Evolutionary conservation across 805 yeast genomes (phyloP), one percentile per base, ranked within the genome.

Genomic region (Kazachstania taianensis): DNA sequence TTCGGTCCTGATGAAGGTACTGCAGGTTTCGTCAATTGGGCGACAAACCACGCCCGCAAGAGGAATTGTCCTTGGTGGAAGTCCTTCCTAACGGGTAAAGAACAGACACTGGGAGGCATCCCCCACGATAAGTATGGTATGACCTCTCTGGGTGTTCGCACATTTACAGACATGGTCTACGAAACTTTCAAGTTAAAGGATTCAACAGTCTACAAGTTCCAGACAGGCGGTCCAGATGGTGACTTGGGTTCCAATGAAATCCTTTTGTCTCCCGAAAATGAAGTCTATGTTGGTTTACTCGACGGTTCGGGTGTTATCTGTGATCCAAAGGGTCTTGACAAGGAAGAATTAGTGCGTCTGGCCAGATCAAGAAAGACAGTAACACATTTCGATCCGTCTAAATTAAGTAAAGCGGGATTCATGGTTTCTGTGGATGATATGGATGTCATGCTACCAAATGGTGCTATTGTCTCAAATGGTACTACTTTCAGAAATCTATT

Each of bases 1-100:
- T 81, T 89, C 78, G 98, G 98, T 37, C 98, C 98, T n/a, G 98
- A 89, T 65, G 98, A 89, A 69, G 94, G 94, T 59, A 87, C 97
- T 36, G 97, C 98, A 15, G 81, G 80, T 17, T 79, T 82, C 53
- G 94, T 86, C 35, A 87, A 92, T 61, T 89, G 97, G 97, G 97
- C 98, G 8, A 92, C 97, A 18, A 63, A 77, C 48, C 97, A 89
- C 57, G 97, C 98, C 19, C 76, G 81, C 52, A 62, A 66, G 39
- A 78, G 98, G 62, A 94, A 94, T 43, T 95, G 97, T 32, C 81
- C 86, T 35, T 85, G 95, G 86, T 89, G 98, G 98, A 89, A 85
- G 64, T 89, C 97, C 1, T 89, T 89, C 69, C 80, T 92, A 62
- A 89, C 98, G 22, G 98, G 98, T 49, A 92, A 92, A 65, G 74